A percentile compares a stretch with the other conserved stretches of the same genome.
These are phyloP conservation scores for Pyrenula massariospora DNA, from an alignment of 495 filamentous ascomycete genomes.

Conservation along the genomic window DNA sequence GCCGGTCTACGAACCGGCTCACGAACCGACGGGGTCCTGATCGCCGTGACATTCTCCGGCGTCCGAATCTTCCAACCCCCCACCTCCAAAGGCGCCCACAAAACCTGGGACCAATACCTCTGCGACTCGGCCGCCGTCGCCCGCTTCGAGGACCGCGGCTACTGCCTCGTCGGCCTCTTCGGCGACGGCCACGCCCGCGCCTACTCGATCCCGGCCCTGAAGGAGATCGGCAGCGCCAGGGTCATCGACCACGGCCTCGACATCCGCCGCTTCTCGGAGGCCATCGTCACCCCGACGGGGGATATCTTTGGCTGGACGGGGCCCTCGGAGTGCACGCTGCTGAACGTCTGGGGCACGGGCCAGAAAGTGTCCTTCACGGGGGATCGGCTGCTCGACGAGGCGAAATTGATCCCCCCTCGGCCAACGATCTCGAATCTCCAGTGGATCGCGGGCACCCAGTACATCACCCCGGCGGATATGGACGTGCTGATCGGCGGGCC, in stretches of 20 bases:
- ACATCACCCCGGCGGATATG: constrained; percentile 79
- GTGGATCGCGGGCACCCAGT: constrained; percentile 93
- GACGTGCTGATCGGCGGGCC: constrained; percentile 85
- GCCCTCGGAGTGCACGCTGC: constrained; percentile 61
- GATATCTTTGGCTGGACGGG: constrained; percentile 83
- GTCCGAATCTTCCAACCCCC: constrained; percentile 79
- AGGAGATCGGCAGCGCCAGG: constrained; percentile 62
- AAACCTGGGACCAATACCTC: constrained; percentile 69
- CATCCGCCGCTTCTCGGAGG: constrained; percentile 51
- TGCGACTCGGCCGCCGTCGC: constrained; percentile 69
- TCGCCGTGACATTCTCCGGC: constrained; percentile 61
- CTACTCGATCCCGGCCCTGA: constrained; percentile 75
- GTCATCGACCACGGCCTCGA: constrained; percentile 53
- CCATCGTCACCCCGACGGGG: constrained; percentile 61
- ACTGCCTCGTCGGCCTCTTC: constrained; percentile 73
- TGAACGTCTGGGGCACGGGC: constrained; percentile 73
- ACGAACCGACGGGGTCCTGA: constrained; percentile 58
- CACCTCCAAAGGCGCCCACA: constrained; percentile 73
- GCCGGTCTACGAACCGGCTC: constrained; percentile 57
- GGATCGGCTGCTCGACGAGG: constrained; percentile 69
- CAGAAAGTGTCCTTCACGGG: constrained; percentile 31
- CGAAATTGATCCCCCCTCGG: constrained; percentile 57
- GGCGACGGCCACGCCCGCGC: constrained; percentile 65
- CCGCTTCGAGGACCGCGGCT: constrained; percentile 57
- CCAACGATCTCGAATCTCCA: constrained; percentile 95